Conservation (phyloP, 2,329 filamentous ascomycete species). For the Atkinsonella hypoxylon region DNA sequence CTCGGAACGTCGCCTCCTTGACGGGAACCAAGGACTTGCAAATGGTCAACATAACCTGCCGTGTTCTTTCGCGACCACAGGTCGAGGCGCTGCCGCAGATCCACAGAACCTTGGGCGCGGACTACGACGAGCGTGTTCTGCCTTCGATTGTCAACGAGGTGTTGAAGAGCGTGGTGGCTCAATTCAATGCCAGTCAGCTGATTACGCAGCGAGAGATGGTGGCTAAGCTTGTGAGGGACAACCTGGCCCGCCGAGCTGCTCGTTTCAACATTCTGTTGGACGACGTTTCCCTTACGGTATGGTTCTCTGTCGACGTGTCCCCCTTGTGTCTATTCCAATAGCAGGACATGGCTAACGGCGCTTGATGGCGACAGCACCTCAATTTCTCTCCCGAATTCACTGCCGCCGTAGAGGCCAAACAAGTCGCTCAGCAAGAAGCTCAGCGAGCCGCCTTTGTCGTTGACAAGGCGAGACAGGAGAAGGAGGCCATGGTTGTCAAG, state of each 20-base stretch:
- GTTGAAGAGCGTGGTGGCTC: slow-evolving; percentile 93
- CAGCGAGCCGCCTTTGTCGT: slow-evolving; percentile 95
- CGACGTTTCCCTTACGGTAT: slow-evolving; percentile 90
- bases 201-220: slow-evolving; percentile 99
- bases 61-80: slow-evolving; percentile 87
- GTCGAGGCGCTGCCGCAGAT: slow-evolving; percentile 88
- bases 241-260: slow-evolving; percentile 78
- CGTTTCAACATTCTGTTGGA: slow-evolving; percentile 96
- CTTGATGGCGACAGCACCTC: slow-evolving; percentile 39
- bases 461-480: slow-evolving; percentile 98
- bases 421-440: slow-evolving; percentile 79
- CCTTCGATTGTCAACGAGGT: slow-evolving; percentile 99
- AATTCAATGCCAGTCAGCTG: slow-evolving; percentile 96
- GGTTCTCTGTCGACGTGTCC: slow-evolving; percentile 14
- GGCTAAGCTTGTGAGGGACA: slow-evolving; percentile 80
- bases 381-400: slow-evolving; percentile 66
- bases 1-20: slow-evolving; percentile 88
- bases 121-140: slow-evolving; percentile 94
- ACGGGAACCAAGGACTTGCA: slow-evolving; percentile 98
- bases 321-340: no score
- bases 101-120: slow-evolving; percentile 85
- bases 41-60: slow-evolving; percentile 99
- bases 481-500: slow-evolving; percentile 96
- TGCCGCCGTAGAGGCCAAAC: slow-evolving; percentile 61
- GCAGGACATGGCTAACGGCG: not conserved